Conservation (phyloP, 768 basidiomycete genomes). For the Neoboletus magnificus region DNA sequence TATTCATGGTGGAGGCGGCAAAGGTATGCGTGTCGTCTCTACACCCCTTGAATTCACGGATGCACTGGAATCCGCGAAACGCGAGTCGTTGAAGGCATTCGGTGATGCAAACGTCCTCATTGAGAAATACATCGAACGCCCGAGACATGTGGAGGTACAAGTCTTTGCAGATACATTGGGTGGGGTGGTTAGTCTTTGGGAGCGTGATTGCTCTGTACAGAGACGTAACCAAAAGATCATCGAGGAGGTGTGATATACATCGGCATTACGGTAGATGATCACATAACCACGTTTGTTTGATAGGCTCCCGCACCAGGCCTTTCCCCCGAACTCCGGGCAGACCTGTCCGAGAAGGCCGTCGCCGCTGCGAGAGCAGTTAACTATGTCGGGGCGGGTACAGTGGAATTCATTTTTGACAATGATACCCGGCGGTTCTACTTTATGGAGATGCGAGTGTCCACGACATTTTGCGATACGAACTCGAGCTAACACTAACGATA, state of each 20-base stretch:
- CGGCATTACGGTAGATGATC: not conserved
- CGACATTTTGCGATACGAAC: not conserved
- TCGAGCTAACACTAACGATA: slow-evolving; percentile 23
- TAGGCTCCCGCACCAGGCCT: slow-evolving; percentile 91
- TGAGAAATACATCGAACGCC: slow-evolving; percentile 84
- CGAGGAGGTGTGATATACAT: slow-evolving; percentile 57
- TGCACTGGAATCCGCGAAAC: slow-evolving; percentile 79
- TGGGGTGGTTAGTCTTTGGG: slow-evolving; percentile 91
- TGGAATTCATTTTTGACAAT: slow-evolving; percentile 97
- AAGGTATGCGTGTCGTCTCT: slow-evolving; percentile 87
- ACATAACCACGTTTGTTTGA: not conserved
- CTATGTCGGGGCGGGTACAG: slow-evolving; percentile 89
- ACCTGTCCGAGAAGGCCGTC: slow-evolving; percentile 82
- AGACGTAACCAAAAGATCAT: slow-evolving; percentile 94
- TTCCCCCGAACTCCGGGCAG: slow-evolving; percentile 70
- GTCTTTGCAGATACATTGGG: slow-evolving; percentile 84
- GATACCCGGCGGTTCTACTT: slow-evolving; percentile 86
- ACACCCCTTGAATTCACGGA: slow-evolving; percentile 70
- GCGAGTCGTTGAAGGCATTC: slow-evolving; percentile 86
- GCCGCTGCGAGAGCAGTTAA: slow-evolving; percentile 91
- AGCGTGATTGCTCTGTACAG: slow-evolving; percentile 90
- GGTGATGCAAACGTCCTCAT: slow-evolving; percentile 84
- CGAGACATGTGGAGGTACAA: slow-evolving; percentile 92
- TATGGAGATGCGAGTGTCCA: slow-evolving; percentile 80
- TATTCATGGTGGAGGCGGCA: slow-evolving; percentile 93